Percentiles rank a stretch among this genome's conserved stretches.
These are phyloP conservation scores for Bocquillonia castaneifolia DNA, from an alignment of 441 rosid species.

Conservation along the genomic window DNA sequence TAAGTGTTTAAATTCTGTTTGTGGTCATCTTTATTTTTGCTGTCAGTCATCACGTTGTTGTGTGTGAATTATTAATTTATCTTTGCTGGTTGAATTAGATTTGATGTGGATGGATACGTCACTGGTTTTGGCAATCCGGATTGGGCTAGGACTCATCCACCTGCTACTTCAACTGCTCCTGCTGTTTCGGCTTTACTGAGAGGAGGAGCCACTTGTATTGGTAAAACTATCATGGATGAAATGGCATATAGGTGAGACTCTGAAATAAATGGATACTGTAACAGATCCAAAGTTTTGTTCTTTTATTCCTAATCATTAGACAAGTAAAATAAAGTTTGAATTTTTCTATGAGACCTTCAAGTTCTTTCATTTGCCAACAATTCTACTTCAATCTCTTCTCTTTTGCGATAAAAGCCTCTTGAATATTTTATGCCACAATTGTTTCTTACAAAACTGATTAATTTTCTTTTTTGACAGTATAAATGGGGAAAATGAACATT, in stretches of 20 bases:
- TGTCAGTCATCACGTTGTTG: background rate
- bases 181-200: conserved; percentile 54
- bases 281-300: too few relatives aligned
- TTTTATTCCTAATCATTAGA: background rate
- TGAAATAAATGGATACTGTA: background rate
- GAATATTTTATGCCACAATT: background rate
- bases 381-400: too few relatives aligned
- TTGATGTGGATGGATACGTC: conserved; percentile 75
- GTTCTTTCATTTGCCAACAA: too few relatives aligned
- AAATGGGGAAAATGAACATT: conserved; percentile 81
- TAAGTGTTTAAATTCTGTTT: background rate
- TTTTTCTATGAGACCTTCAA: background rate
- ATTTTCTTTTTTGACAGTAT: conserved; percentile 43
- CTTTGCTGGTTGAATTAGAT: conserved; percentile 35
- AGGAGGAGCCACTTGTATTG: conserved; percentile 71
- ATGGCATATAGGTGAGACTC: conserved; percentile 80
- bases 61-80: background rate
- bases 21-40: background rate
- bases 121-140: conserved; percentile 95
- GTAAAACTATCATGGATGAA: conserved; percentile 84
- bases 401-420: background rate
- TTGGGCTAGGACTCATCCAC: conserved; percentile 79
- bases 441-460: background rate
- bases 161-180: conserved; percentile 67
- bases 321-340: background rate